phyloP scores from a whole-genome alignment of 1,139 yeast genomes.

The Torulaspora globosa region DNA sequence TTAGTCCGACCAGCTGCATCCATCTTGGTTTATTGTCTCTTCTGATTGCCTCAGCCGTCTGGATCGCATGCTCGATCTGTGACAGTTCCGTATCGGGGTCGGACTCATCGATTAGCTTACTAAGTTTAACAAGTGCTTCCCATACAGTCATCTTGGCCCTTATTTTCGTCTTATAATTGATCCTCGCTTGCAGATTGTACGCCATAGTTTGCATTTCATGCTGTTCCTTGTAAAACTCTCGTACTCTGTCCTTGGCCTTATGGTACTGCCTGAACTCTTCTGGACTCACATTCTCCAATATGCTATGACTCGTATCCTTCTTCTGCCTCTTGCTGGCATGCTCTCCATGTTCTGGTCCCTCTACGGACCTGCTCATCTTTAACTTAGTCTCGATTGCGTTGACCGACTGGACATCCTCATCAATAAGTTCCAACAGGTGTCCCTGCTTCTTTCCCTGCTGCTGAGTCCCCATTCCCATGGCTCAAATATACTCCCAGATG shows the following conservation, averaged over 20 bases:
- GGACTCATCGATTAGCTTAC: slow-evolving; percentile 62
- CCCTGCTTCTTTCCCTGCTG: slow-evolving; percentile 19
- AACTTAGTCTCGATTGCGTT: slow-evolving; percentile 37
- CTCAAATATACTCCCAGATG: background rate
- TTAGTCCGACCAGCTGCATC: slow-evolving; percentile 71
- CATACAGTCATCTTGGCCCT: slow-evolving; percentile 67
- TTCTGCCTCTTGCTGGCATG: slow-evolving; percentile 10
- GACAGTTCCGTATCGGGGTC: slow-evolving; percentile 75
- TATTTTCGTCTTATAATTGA: slow-evolving; percentile 60
- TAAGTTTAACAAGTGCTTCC: slow-evolving; percentile 64
- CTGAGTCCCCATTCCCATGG: slow-evolving; percentile 2
- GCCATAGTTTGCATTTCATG: slow-evolving; percentile 71
- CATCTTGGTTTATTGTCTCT: slow-evolving; percentile 66
- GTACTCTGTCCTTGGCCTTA: slow-evolving; percentile 65
- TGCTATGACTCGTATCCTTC: slow-evolving; percentile 8
- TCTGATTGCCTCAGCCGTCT: slow-evolving; percentile 72
- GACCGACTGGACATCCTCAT: slow-evolving; percentile 42
- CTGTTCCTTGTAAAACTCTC: slow-evolving; percentile 62
- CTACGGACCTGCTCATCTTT: slow-evolving; percentile 14
- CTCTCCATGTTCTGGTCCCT: slow-evolving; percentile 6
- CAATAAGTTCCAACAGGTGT: slow-evolving; percentile 38
- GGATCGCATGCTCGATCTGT: slow-evolving; percentile 71
- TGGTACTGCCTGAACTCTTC: slow-evolving; percentile 60
- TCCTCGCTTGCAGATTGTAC: slow-evolving; percentile 65
- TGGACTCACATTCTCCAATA: slow-evolving; percentile 28